Percentiles rank a stretch among this genome's conserved stretches.
These are phyloP conservation scores for Phytophthora idaei DNA, from an alignment of 352 stramenopile genomes.

Conservation along the genomic window DNA sequence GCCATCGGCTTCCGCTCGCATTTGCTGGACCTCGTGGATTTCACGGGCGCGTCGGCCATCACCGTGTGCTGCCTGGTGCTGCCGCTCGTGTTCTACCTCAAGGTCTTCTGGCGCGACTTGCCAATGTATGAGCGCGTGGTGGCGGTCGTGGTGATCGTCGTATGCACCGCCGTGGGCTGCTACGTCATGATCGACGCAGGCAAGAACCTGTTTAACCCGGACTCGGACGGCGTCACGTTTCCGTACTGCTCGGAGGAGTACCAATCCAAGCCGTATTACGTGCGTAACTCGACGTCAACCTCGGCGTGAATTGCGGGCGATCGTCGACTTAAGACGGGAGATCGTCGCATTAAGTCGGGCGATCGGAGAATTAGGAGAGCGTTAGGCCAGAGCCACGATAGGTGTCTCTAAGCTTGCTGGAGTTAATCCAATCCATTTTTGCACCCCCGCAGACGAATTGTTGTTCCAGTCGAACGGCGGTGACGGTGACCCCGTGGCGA, in stretches of 20 bases:
- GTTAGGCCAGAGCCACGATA: conserved; percentile 29
- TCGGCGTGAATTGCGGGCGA: conserved; percentile 21
- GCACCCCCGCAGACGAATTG: conserved; percentile 2
- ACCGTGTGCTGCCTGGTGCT: conserved; percentile 53
- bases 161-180: conserved; percentile 41
- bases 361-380: conserved; percentile 30
- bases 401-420: conserved; percentile 11
- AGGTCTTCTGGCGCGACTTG: conserved; percentile 46
- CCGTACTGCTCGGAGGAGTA: conserved; percentile 58
- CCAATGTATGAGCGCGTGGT: conserved; percentile 47
- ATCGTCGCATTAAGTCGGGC: conserved; percentile 15
- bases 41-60: conserved; percentile 51
- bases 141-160: conserved; percentile 39
- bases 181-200: conserved; percentile 52
- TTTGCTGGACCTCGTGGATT: conserved; percentile 55
- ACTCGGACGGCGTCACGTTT: conserved; percentile 41
- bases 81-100: conserved; percentile 57
- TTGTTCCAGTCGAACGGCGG: conserved; percentile 25
- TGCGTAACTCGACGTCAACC: conserved; percentile 18
- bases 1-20: conserved; percentile 46
- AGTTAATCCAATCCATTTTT: conserved; percentile 17
- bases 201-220: conserved; percentile 48
- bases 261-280: conserved; percentile 56
- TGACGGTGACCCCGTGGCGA: conserved; percentile 18
- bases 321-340: conserved; percentile 14